Conservation (phyloP, 306 rosid genomes). For the Ziziphus jujuba region DNA sequence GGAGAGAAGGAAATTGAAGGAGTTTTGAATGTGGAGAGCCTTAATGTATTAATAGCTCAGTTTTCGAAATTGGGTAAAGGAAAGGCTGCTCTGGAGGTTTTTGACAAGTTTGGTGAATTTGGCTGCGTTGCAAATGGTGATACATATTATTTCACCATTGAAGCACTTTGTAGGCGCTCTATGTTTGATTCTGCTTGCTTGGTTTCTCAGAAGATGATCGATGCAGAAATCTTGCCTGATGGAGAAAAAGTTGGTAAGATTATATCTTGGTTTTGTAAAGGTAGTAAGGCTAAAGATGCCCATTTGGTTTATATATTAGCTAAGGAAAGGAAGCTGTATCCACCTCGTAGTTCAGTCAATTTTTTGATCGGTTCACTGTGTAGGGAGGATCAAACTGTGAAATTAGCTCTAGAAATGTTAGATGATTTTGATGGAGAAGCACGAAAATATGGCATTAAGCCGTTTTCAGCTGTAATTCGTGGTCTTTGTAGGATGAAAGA, state of each 20-base stretch:
- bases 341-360: constrained; percentile 32
- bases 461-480: constrained; percentile 52
- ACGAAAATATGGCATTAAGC: constrained; percentile 54
- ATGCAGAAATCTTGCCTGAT: constrained; percentile 43
- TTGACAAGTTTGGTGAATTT: constrained; percentile 50
- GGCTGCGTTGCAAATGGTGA: constrained; percentile 59
- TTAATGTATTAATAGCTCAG: constrained; percentile 48
- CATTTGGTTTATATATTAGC: constrained; percentile 51
- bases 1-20: constrained; percentile 41
- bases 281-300: constrained; percentile 46
- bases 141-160: constrained; percentile 53
- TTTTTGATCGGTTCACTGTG: constrained; percentile 50
- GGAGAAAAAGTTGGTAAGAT: constrained; percentile 60
- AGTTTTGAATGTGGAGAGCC: constrained; percentile 34
- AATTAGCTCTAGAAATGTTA: constrained; percentile 54
- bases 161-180: constrained; percentile 58
- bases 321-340: constrained; percentile 39
- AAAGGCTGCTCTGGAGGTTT: constrained; percentile 61
- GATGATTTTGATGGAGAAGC: constrained; percentile 45
- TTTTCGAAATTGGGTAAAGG: constrained; percentile 72
- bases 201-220: constrained; percentile 61
- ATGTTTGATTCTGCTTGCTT: constrained; percentile 54
- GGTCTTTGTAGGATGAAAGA: constrained; percentile 67
- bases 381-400: constrained; percentile 49
- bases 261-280: constrained; percentile 70